Evolutionary conservation across 768 basidiomycete genomes (phyloP), one percentile per base, ranked within the genome.

Genomic region (Postia placenta): DNA sequence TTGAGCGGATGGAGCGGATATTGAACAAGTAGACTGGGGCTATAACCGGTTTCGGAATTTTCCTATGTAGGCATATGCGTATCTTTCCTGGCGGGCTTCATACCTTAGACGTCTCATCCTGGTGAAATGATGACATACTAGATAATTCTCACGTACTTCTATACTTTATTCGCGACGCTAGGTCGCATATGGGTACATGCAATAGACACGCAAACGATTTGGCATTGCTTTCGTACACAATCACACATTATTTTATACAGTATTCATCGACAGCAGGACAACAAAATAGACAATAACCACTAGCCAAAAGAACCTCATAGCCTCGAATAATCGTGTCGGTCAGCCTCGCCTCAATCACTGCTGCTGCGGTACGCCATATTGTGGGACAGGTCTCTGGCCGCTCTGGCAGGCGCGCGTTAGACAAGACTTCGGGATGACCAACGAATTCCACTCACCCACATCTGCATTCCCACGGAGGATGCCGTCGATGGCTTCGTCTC

Each of bases 1-100:
- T 88, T 30, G 80, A 83, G 58, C 76, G 73, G 56, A 83, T 87
- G 78, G 85, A 88, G 61, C 71, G 71, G 38, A 69, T 73, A n/a
- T 53, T 73, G 55, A 50, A n/a, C n/a, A n/a, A 66, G 59, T 55
- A 42, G 33, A 39, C 5, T 11, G 4, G n/a, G n/a, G n/a, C n/a
- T n/a, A n/a, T n/a, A n/a, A n/a, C n/a, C n/a, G n/a, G n/a, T n/a
- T n/a, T n/a, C n/a, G n/a, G n/a, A n/a, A n/a, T n/a, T n/a, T n/a
- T n/a, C n/a, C n/a, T n/a, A n/a, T n/a, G n/a, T n/a, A n/a, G n/a
- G n/a, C n/a, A n/a, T n/a, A n/a, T n/a, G n/a, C n/a, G 5, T 35
- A 6, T 12, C 3, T 22, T 5, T 36, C 45, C 27, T 3, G 9
- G 17, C 17, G 28, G 11, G 25, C 6, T 24, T 4, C 20, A 5